Evolutionary conservation across 108 stramenopile species (phyloP).

Genomic region (Pseudonitzschia multistriata): DNA sequence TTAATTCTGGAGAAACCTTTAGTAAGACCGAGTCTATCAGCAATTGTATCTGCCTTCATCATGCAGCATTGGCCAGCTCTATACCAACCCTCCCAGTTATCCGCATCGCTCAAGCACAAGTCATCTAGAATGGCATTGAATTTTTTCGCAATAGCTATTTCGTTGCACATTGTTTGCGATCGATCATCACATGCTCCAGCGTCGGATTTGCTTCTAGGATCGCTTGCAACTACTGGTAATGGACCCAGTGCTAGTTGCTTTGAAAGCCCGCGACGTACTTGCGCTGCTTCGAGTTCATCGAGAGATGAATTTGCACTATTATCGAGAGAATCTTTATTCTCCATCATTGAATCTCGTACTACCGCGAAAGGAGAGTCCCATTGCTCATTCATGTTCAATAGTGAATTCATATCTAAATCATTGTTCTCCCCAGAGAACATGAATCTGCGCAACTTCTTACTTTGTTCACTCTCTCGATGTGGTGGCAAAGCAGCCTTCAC

Average conservation of each 20-base stretch:
- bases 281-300: conserved; percentile 19
- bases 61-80: conserved; percentile 64
- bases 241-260: conserved; percentile 60
- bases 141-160: conserved; percentile 63
- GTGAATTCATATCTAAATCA: conserved; percentile 6
- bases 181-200: conserved; percentile 44
- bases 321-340: not conserved
- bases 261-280: conserved; percentile 43
- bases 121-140: conserved; percentile 74
- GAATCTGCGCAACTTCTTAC: conserved; percentile 48
- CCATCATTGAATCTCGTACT: conserved; percentile 12
- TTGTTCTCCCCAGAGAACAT: conserved; percentile 51
- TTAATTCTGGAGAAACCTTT: conserved; percentile 36
- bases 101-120: conserved; percentile 58
- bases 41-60: conserved; percentile 74
- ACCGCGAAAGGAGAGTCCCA: conserved; percentile 22
- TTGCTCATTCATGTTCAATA: conserved; percentile 16
- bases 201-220: conserved; percentile 26
- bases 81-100: conserved; percentile 65
- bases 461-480: conserved; percentile 41
- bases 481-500: conserved; percentile 62
- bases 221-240: conserved; percentile 38
- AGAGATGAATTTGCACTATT: not conserved
- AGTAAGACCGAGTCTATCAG: conserved; percentile 54
- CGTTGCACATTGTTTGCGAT: conserved; percentile 46